Conservation (phyloP, 140 eudicot species). For the Erigeron philadelphicus region DNA sequence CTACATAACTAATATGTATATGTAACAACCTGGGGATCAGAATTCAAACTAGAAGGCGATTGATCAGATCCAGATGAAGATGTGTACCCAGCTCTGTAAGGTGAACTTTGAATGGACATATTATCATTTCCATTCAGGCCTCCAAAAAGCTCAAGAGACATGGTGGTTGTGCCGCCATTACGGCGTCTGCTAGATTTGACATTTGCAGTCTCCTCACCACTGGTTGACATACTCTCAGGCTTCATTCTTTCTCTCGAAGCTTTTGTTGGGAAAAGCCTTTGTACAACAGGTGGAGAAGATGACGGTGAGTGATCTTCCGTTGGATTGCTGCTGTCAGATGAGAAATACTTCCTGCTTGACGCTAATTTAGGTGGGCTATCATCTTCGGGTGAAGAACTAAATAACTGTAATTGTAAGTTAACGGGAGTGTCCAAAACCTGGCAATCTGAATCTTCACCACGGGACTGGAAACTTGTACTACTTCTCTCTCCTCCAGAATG, state of each 20-base stretch:
- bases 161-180: conserved; percentile 31
- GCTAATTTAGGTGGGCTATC: conserved; percentile 57
- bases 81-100: conserved; percentile 63
- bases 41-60: conserved; percentile 77
- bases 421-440: conserved; percentile 48
- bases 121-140: conserved; percentile 37
- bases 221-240: conserved; percentile 44
- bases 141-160: conserved; percentile 81
- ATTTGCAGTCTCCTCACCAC: conserved; percentile 43
- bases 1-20: not conserved
- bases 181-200: conserved; percentile 35
- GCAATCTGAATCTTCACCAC: conserved; percentile 64
- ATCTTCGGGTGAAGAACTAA: conserved; percentile 74
- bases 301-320: conserved; percentile 72
- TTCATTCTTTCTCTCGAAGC: conserved; percentile 44
- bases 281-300: conserved; percentile 74
- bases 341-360: conserved; percentile 57
- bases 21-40: conserved; percentile 72
- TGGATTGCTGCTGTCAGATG: conserved; percentile 81
- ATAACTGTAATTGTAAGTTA: conserved; percentile 60
- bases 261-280: conserved; percentile 61
- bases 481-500: conserved; percentile 65
- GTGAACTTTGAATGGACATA: conserved; percentile 55
- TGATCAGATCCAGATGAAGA: conserved; percentile 88
- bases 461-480: conserved; percentile 68